Evolutionary conservation across 2,329 filamentous ascomycete genomes (phyloP).

Genomic region (Calonectria montana): DNA sequence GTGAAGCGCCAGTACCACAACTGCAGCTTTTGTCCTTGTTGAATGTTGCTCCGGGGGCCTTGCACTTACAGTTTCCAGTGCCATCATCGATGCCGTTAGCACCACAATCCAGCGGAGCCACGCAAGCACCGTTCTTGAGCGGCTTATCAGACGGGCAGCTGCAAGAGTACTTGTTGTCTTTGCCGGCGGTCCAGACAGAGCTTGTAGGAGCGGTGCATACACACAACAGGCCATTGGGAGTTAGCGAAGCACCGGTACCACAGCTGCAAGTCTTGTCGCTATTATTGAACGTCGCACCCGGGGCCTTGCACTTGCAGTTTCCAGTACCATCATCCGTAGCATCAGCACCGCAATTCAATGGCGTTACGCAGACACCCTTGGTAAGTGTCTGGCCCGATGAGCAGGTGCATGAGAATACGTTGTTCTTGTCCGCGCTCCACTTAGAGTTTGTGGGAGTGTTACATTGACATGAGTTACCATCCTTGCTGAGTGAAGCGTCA

Average conservation of each 20-base stretch:
- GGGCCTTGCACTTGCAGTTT: not conserved
- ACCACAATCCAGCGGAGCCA: not conserved
- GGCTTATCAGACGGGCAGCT: not conserved
- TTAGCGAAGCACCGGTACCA: not conserved
- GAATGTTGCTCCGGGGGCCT: not conserved
- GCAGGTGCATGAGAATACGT: not conserved
- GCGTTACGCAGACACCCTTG: not conserved
- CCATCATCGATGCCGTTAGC: not conserved
- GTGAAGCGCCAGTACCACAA: not conserved
- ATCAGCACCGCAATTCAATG: not conserved
- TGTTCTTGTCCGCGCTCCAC: not conserved
- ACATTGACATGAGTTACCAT: not conserved
- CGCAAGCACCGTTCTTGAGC: not conserved
- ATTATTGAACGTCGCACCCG: not conserved
- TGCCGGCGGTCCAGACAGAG: not conserved
- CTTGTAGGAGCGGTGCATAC: not conserved
- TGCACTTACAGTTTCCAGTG: not conserved
- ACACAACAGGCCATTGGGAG: not conserved
- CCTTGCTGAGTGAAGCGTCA: not conserved
- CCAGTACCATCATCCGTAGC: not conserved
- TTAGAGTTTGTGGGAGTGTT: not conserved
- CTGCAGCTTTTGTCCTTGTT: not conserved
- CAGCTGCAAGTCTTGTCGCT: not conserved
- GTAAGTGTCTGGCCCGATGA: not conserved
- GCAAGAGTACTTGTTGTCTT: not conserved